These are phyloP conservation scores for Solioccasus polychromus DNA, from an alignment of 768 basidiomycete genomes.

Conservation along the genomic window DNA sequence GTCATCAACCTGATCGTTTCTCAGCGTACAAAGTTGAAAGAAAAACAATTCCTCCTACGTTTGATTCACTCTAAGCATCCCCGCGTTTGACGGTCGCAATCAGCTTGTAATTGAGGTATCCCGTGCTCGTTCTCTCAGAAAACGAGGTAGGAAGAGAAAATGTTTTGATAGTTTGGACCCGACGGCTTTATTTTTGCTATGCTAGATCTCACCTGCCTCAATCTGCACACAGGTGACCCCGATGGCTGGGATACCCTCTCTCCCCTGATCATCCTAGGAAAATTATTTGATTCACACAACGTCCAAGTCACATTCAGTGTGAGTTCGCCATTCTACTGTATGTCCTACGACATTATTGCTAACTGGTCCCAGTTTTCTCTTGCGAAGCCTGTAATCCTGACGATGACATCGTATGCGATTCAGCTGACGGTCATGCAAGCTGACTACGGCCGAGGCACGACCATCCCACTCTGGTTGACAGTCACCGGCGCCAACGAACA, in stretches of 20 bases:
- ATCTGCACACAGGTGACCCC: conserved; percentile 29
- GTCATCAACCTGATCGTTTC: conserved; percentile 28
- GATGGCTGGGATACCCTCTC: conserved; percentile 38
- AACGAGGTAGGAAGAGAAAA: conserved; percentile 52
- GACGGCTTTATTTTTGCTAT: conserved; percentile 16
- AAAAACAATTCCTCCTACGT: conserved; percentile 34
- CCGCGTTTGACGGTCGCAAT: conserved; percentile 49
- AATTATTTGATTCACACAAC: conserved; percentile 31
- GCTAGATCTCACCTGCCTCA: neutral
- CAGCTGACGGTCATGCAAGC: conserved; percentile 28
- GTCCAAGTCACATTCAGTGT: conserved; percentile 33
- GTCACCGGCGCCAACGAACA: conserved; percentile 43
- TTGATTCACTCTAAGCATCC: conserved; percentile 47
- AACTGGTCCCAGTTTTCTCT: conserved; percentile 39
- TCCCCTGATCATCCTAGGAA: conserved; percentile 33
- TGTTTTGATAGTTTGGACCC: conserved; percentile 35
- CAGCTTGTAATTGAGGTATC: conserved; percentile 55
- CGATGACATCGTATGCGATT: neutral
- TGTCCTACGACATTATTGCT: neutral
- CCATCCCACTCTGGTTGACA: conserved; percentile 49
- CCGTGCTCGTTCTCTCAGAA: conserved; percentile 52
- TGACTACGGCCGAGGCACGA: conserved; percentile 51
- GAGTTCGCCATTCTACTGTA: conserved; percentile 15
- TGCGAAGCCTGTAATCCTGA: conserved; percentile 45
- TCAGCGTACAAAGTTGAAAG: neutral